Evolutionary conservation across 805 yeast species (phyloP).

Genomic region (Sugiyamaella boreocaroliniensis): DNA sequence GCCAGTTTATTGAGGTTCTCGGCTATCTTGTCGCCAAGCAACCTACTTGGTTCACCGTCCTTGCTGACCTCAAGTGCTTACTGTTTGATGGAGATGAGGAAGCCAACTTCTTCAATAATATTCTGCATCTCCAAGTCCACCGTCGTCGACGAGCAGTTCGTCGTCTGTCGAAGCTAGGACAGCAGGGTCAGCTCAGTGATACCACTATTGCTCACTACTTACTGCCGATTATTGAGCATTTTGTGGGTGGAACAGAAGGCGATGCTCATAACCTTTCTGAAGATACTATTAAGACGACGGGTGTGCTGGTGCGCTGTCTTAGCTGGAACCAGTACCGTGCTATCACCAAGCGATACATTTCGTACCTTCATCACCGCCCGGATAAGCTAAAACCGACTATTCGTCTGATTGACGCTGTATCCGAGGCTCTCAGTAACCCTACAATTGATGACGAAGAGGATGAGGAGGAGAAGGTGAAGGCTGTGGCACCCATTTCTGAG

Average conservation of each 20-base stretch:
- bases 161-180: conserved; percentile 47
- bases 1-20: conserved; percentile 63
- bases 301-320: conserved; percentile 48
- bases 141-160: conserved; percentile 81
- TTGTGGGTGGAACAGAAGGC: conserved; percentile 47
- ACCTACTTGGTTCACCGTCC: conserved; percentile 39
- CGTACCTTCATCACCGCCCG: conserved; percentile 40
- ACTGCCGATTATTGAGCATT: conserved; percentile 79
- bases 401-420: conserved; percentile 34
- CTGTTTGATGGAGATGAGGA: conserved; percentile 68
- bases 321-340: conserved; percentile 80
- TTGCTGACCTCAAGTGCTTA: conserved; percentile 61
- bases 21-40: conserved; percentile 49
- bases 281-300: conserved; percentile 53
- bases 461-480: conserved; percentile 3
- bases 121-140: conserved; percentile 76
- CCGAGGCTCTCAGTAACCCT: conserved; percentile 12
- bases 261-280: conserved; percentile 34
- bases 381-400: conserved; percentile 52
- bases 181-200: conserved; percentile 38
- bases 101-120: conserved; percentile 68
- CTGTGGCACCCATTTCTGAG: not conserved
- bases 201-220: conserved; percentile 68
- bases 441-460: conserved; percentile 8
- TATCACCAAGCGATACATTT: conserved; percentile 59